Evolutionary conservation across 139 green algal genomes (phyloP).

Genomic region (Prasinococcaceae sp.): DNA sequence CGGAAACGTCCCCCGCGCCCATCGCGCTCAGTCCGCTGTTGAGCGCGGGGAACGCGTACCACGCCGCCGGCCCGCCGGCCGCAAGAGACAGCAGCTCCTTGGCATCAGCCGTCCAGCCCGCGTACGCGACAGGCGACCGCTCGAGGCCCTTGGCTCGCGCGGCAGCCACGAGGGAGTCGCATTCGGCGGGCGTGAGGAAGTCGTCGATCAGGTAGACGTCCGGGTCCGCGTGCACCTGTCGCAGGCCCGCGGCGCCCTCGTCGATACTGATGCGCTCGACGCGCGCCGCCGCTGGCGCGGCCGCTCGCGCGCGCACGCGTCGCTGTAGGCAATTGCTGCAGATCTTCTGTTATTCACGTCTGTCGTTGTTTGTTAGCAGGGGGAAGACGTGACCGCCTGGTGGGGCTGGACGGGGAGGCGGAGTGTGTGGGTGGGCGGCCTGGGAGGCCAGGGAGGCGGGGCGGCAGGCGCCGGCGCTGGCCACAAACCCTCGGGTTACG

Average conservation of each 20-base stretch:
- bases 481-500: too few species aligned
- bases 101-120: constrained; percentile 11
- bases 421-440: too few species aligned
- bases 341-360: too few species aligned
- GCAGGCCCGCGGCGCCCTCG: background rate
- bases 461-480: too few species aligned
- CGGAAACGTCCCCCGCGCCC: background rate
- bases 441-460: too few species aligned
- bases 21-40: background rate
- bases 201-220: constrained; percentile 11
- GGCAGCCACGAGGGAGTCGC: background rate
- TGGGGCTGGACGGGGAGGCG: too few species aligned
- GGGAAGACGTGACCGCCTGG: too few species aligned
- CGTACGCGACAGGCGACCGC: constrained; percentile 6
- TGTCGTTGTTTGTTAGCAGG: too few species aligned
- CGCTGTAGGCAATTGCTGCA: too few species aligned
- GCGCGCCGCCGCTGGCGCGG: background rate
- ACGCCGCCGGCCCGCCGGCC: constrained; percentile 4
- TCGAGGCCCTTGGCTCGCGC: background rate
- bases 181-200: background rate
- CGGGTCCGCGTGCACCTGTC: constrained; percentile 6
- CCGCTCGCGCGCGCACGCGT: too few species aligned
- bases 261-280: constrained; percentile 5
- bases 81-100: background rate
- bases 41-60: background rate